Evolutionary conservation across 371 early-diverging fungal genomes (phyloP).

Genomic region (Sporodiniella umbellata): DNA sequence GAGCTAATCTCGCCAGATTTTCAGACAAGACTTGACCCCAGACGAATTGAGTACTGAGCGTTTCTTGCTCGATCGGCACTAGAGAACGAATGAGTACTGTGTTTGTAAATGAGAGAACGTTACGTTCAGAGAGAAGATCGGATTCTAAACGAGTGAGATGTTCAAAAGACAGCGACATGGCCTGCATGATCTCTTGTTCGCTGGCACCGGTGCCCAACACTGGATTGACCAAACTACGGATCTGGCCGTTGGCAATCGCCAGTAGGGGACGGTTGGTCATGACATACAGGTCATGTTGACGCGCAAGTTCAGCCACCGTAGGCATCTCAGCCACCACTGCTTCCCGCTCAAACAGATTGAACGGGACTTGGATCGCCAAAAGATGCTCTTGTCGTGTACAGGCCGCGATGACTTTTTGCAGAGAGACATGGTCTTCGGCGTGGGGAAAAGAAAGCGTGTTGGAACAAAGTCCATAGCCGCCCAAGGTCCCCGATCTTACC

Average conservation of each 20-base stretch:
- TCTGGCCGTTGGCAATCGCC: slow-evolving; percentile 64
- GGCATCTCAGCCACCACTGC: slow-evolving; percentile 30
- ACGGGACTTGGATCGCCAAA: slow-evolving; percentile 64
- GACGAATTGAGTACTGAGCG: slow-evolving; percentile 60
- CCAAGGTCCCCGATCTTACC: slow-evolving; percentile 56
- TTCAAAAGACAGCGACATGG: slow-evolving; percentile 50
- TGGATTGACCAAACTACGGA: slow-evolving; percentile 58
- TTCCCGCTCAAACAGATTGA: slow-evolving; percentile 77
- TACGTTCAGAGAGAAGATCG: slow-evolving; percentile 60
- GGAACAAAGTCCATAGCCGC: slow-evolving; percentile 72
- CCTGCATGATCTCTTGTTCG: slow-evolving; percentile 50
- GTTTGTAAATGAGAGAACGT: slow-evolving; percentile 6
- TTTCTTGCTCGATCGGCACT: slow-evolving; percentile 52
- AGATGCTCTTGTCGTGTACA: slow-evolving; percentile 49
- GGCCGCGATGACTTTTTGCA: slow-evolving; percentile 31
- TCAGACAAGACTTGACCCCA: slow-evolving; percentile 71
- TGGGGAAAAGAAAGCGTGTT: slow-evolving; percentile 61
- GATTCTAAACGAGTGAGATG: slow-evolving; percentile 56
- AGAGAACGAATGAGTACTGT: not conserved
- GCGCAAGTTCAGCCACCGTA: slow-evolving; percentile 55
- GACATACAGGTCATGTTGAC: slow-evolving; percentile 56
- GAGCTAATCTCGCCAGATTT: slow-evolving; percentile 59
- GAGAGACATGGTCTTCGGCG: slow-evolving; percentile 60
- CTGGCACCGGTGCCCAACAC: slow-evolving; percentile 28
- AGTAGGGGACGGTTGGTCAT: slow-evolving; percentile 75